Percentiles rank a stretch among this genome's conserved stretches.
Conservation (phyloP, 1,139 yeast species). For the Debaryomycetaceae sp. region DNA sequence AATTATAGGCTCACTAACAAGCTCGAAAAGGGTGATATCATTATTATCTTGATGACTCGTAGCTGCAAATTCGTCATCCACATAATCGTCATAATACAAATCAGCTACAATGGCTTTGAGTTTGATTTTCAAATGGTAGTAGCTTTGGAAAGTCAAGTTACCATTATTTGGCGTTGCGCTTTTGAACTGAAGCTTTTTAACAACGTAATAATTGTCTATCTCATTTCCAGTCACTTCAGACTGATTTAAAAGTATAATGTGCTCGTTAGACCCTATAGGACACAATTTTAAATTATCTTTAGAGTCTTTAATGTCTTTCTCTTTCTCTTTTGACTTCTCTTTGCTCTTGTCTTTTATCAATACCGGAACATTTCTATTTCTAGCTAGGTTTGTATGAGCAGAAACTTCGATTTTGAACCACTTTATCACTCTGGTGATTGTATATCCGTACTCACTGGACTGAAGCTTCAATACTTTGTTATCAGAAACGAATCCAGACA, state of each 20-base stretch:
- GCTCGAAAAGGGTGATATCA: slow-evolving; percentile 32
- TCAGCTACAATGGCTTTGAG: slow-evolving; percentile 47
- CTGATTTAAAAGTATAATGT: slow-evolving; percentile 30
- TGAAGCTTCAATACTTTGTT: slow-evolving; percentile 30
- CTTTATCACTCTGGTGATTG: slow-evolving; percentile 34
- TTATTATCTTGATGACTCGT: slow-evolving; percentile 20
- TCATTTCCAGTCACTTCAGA: slow-evolving; percentile 19
- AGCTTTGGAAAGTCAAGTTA: slow-evolving; percentile 53
- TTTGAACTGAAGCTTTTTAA: slow-evolving; percentile 52
- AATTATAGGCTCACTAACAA: slow-evolving; percentile 50
- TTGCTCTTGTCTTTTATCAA: slow-evolving; percentile 25
- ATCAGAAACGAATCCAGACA: slow-evolving; percentile 26
- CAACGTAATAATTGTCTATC: slow-evolving; percentile 32
- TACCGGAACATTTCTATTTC: slow-evolving; percentile 29
- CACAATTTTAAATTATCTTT: slow-evolving; percentile 16
- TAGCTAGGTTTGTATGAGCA: slow-evolving; percentile 34
- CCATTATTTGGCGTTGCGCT: slow-evolving; percentile 68
- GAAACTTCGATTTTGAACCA: slow-evolving; percentile 40
- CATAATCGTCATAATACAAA: slow-evolving; percentile 40
- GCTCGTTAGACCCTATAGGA: slow-evolving; percentile 23
- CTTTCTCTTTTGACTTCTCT: slow-evolving; percentile 16
- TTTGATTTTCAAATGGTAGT: slow-evolving; percentile 47
- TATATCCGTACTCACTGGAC: slow-evolving; percentile 35
- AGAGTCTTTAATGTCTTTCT: slow-evolving; percentile 10
- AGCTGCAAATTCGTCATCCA: slow-evolving; percentile 27